Base-by-base conservation (phyloP, 768 basidiomycete species). In the Termitomyces sp. region DNA sequence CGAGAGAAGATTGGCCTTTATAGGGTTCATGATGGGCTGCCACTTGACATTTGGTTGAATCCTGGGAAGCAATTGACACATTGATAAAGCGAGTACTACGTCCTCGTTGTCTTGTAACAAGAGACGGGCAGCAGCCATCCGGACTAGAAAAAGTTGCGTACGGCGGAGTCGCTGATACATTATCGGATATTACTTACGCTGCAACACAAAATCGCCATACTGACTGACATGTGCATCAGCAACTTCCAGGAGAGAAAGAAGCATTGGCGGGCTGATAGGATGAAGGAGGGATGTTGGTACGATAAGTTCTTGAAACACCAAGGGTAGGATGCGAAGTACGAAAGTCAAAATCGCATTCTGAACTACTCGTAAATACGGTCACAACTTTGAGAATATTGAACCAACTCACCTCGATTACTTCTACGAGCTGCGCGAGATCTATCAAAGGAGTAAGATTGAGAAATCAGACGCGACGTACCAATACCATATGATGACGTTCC, bases 311-410 rank as follows among this genome's bases (percentile, higher is more conserved):
- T 56, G 53, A 51, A 65, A 59, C 9, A 59, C 60, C n/a, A 56
- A 48, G 6, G 66, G 66, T 38, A 67, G 53, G 9, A 67, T 54
- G 26, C 66, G 66, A 32, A 65, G 32, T 23, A 65, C 33, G 38
- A 67, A 67, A 30, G 64, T 59, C 38, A 63, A 65, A 12, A 65
- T 59, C 28, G 64, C 62, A 32, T 62, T 56, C 66, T 66, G 13
- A 6, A 18, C 8, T n/a, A 18, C 8, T 8, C 32, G 32, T 54
- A 26, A 48, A 20, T 13, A 20, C 16, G 3, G 10, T 32, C 16
- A 1, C 8, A 47, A 9, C 23, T 23, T 23, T n/a, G 18, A 32
- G 16, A 49, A 53, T 48, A n/a, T 14, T 2, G 33, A 49, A 5
- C 4, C 10, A 30, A 5, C 13, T 40, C 55, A 63, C 65, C 57